Evolutionary conservation across 352 stramenopile species (phyloP), one percentile per base, ranked within the genome.

Genomic region (Pythium chondricola): DNA sequence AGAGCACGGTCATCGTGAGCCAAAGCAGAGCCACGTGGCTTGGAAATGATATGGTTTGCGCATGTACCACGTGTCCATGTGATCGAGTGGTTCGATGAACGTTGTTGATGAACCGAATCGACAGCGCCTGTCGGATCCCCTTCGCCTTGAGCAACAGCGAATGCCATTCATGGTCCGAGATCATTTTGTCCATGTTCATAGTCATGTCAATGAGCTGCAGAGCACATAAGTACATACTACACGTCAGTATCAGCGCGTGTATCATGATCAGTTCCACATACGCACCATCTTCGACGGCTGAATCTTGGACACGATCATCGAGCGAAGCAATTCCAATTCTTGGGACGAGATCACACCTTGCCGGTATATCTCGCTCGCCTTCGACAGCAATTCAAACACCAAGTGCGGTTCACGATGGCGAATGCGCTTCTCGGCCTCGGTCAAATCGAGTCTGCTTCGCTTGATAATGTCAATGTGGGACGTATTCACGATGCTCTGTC

Each of bases 101-200:
- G 66, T 89, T 76, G 7, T 73, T 79, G 48, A 90, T 74, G 18
- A 93, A 71, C 33, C 79, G 82, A 56, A 93, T 79, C 8, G 73
- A 91, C 18, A 93, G 52, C 1, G 72, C 82, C 54, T 89, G 78
- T 2, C 81, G 81, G 67, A 93, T 86, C 30, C 64, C 78, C 70
- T 91, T 93, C 14, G 72, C 69, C 47, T 90, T 89, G 8, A 93
- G 53, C 29, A 93, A 78, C 17, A 91, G 61, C 37, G 82, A 63
- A 51, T 93, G 81, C 82, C 82, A 93, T 53, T 93, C 77, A 56
- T 93, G 82, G 37, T 93, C 79, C 4, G 82, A 87, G 37, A 93
- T 93, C 57, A 88, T 83, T 18, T 72, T 70, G 53, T 89, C 74
- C 79, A 87, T 89, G 30, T 81, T 85, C 65, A 88, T 86, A 0